Percentiles rank a stretch among this genome's conserved stretches.
Evolutionary conservation across 2,329 filamentous ascomycete genomes (phyloP).

Genomic region (Penicillium sp.): DNA sequence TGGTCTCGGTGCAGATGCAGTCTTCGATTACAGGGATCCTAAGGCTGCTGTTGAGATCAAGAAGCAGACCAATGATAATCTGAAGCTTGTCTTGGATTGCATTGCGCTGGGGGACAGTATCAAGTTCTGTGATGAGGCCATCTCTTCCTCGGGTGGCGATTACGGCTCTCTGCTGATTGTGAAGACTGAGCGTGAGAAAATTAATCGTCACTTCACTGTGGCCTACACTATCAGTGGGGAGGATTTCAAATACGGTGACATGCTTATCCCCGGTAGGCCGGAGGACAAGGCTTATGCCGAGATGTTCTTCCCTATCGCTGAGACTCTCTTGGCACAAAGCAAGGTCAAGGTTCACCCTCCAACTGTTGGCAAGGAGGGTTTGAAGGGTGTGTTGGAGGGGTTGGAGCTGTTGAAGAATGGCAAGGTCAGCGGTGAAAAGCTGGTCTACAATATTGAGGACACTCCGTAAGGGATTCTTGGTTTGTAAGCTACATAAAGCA

Average conservation of each 20-base stretch:
- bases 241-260: slow-evolving; percentile 26
- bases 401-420: slow-evolving; percentile 44
- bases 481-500: no score
- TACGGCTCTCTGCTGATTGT: slow-evolving; percentile 27
- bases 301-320: slow-evolving; percentile 41
- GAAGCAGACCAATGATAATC: slow-evolving; percentile 29
- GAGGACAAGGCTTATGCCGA: slow-evolving; percentile 46
- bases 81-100: slow-evolving; percentile 37
- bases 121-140: slow-evolving; percentile 32
- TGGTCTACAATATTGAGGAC: slow-evolving; percentile 46
- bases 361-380: slow-evolving; percentile 41
- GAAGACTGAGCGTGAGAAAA: slow-evolving; percentile 30
- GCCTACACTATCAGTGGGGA: slow-evolving; percentile 36
- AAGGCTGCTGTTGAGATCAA: slow-evolving; percentile 27
- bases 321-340: slow-evolving; percentile 43
- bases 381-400: slow-evolving; percentile 47
- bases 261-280: slow-evolving; percentile 28
- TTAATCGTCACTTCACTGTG: slow-evolving; percentile 28
- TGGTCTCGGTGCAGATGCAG: slow-evolving; percentile 32
- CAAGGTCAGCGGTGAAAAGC: slow-evolving; percentile 49
- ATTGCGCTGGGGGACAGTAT: slow-evolving; percentile 28
- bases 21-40: slow-evolving; percentile 33
- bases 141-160: slow-evolving; percentile 31
- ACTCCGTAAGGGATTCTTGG: slow-evolving; percentile 2
- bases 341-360: slow-evolving; percentile 46